Percentiles rank a stretch among this genome's conserved stretches.
Conservation (phyloP, 345 rosid genomes). For the Melastoma malabathricum region DNA sequence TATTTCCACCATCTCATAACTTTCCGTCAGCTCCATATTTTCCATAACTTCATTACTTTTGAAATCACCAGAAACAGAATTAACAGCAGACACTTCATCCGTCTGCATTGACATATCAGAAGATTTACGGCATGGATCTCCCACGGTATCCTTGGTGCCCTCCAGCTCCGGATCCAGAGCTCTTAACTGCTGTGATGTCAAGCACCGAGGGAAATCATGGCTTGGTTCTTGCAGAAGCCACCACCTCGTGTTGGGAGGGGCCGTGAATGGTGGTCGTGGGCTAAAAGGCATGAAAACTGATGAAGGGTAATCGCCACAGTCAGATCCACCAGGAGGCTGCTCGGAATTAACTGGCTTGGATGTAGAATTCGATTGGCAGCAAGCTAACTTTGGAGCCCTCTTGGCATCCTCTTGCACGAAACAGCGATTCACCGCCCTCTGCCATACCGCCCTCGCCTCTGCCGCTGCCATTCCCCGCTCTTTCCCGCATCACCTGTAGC, state of each 20-base stretch:
- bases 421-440: constrained; percentile 81
- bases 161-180: constrained; percentile 43
- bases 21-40: constrained; percentile 24
- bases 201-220: constrained; percentile 43
- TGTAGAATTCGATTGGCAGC: constrained; percentile 61
- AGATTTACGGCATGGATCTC: constrained; percentile 3
- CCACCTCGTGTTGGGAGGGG: constrained; percentile 48
- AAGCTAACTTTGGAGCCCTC: constrained; percentile 93
- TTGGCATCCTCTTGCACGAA: constrained; percentile 98
- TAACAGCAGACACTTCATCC: neutral
- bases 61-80: constrained; percentile 13
- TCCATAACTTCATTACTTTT: constrained; percentile 25
- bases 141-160: constrained; percentile 18
- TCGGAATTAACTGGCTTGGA: constrained; percentile 38
- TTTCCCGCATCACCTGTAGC: constrained; percentile 4
- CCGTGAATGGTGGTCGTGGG: constrained; percentile 28
- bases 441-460: constrained; percentile 93
- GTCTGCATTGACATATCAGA: neutral
- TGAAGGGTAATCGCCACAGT: constrained; percentile 27
- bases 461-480: constrained; percentile 62
- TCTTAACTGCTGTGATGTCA: constrained; percentile 32
- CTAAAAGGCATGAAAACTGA: constrained; percentile 46
- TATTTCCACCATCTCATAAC: constrained; percentile 22
- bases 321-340: constrained; percentile 24
- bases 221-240: constrained; percentile 65